Evolutionary conservation across 129 eudicot species (phyloP).

Genomic region (Cynara cardunculus): DNA sequence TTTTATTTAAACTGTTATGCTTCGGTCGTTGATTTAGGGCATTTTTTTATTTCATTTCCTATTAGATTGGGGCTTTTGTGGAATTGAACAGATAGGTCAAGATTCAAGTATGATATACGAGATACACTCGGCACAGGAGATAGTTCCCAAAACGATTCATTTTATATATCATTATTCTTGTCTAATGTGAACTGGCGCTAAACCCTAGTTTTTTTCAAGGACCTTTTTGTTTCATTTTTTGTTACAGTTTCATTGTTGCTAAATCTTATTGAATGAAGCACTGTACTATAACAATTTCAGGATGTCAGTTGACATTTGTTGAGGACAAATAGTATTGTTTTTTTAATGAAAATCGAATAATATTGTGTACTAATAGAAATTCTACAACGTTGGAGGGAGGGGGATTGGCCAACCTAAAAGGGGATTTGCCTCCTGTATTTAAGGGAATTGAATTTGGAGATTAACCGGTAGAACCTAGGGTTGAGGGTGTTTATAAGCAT

Average conservation of each 20-base stretch:
- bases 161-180: not conserved
- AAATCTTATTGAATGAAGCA: not conserved
- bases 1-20: not conserved
- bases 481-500: not conserved
- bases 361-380: not conserved
- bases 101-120: not conserved
- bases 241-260: not conserved
- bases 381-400: not conserved
- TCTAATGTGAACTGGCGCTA: not conserved
- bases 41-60: not conserved
- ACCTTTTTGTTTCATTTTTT: not conserved
- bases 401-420: not conserved
- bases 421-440: not conserved
- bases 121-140: not conserved
- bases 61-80: slow-evolving; percentile 5
- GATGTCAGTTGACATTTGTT: not conserved
- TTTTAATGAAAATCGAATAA: not conserved
- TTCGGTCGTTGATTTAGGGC: slow-evolving; percentile 3
- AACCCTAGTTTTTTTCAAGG: slow-evolving; percentile 16
- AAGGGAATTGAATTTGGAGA: not conserved
- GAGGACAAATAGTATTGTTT: not conserved
- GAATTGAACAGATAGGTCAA: not conserved
- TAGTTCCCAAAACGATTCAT: not conserved
- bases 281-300: not conserved
- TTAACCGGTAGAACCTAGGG: not conserved